Conservation (phyloP, 2,329 filamentous ascomycete genomes). For the Ceratocystis variospora region DNA sequence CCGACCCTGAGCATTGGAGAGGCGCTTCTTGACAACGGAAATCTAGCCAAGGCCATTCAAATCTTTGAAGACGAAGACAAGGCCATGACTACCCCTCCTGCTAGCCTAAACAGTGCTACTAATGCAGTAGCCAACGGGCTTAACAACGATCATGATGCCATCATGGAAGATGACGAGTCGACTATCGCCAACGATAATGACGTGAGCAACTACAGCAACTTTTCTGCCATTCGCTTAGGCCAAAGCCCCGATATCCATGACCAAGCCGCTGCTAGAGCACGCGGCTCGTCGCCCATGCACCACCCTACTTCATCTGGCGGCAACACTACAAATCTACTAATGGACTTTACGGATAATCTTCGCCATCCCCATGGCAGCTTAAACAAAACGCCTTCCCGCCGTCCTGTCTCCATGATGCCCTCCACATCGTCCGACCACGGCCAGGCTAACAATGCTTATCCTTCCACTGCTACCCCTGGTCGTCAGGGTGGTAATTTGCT, state of each 20-base stretch:
- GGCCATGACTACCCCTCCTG: slow-evolving; percentile 18
- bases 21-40: slow-evolving; percentile 40
- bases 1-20: slow-evolving; percentile 37
- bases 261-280: slow-evolving; percentile 25
- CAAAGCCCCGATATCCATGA: slow-evolving; percentile 11
- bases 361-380: slow-evolving; percentile 26
- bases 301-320: slow-evolving; percentile 30
- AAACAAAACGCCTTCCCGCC: slow-evolving; percentile 25
- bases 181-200: slow-evolving; percentile 52
- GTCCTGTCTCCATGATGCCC: slow-evolving; percentile 22
- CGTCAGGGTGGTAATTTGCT: slow-evolving; percentile 52
- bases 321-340: slow-evolving; percentile 63
- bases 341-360: slow-evolving; percentile 75
- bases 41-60: slow-evolving; percentile 44
- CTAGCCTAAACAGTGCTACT: slow-evolving; percentile 23
- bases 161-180: slow-evolving; percentile 26
- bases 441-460: slow-evolving; percentile 16
- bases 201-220: slow-evolving; percentile 75
- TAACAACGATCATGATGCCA: slow-evolving; percentile 17
- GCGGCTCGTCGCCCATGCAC: slow-evolving; percentile 33
- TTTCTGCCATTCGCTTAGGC: slow-evolving; percentile 62
- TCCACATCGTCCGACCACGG: slow-evolving; percentile 4
- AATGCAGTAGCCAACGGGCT: slow-evolving; percentile 20
- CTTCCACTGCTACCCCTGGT: slow-evolving; percentile 33
- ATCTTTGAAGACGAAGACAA: slow-evolving; percentile 45